Conservation (phyloP, 768 basidiomycete species). For the Hirschioporus abietinus region DNA sequence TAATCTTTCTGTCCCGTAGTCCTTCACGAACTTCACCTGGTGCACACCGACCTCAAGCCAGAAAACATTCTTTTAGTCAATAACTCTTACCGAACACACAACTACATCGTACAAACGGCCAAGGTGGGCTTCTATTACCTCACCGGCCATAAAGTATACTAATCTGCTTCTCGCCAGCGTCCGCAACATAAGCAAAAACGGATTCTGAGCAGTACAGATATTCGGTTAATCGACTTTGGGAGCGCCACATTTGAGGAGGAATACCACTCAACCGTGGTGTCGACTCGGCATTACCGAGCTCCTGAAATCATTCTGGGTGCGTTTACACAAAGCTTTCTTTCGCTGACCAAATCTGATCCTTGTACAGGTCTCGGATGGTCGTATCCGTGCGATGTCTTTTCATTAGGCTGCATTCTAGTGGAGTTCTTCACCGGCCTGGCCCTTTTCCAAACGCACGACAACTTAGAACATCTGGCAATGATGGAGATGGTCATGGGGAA, state of each 20-base stretch:
- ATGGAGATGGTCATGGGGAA: slow-evolving; percentile 99
- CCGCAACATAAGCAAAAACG: slow-evolving; percentile 64
- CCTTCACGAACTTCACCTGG: slow-evolving; percentile 82
- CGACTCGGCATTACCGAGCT: slow-evolving; percentile 96
- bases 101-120: slow-evolving; percentile 49
- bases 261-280: slow-evolving; percentile 97
- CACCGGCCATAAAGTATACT: slow-evolving; percentile 12
- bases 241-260: slow-evolving; percentile 97
- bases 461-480: slow-evolving; percentile 98
- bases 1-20: slow-evolving; percentile 40
- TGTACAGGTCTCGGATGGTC: slow-evolving; percentile 93
- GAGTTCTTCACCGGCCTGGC: slow-evolving; percentile 98
- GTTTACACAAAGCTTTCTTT: slow-evolving; percentile 21
- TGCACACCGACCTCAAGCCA: slow-evolving; percentile 98
- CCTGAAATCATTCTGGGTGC: slow-evolving; percentile 97
- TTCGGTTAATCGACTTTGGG: slow-evolving; percentile 96
- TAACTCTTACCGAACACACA: slow-evolving; percentile 64
- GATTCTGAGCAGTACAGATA: slow-evolving; percentile 82
- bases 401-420: slow-evolving; percentile 96
- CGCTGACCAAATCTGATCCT: slow-evolving; percentile 11
- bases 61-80: slow-evolving; percentile 96
- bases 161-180: slow-evolving; percentile 36
- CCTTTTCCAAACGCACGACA: slow-evolving; percentile 99
- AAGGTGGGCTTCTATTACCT: slow-evolving; percentile 42
- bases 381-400: slow-evolving; percentile 97